Base-by-base conservation (phyloP, 2,329 filamentous ascomycete genomes). In the Colletotrichum cordylinicola region DNA sequence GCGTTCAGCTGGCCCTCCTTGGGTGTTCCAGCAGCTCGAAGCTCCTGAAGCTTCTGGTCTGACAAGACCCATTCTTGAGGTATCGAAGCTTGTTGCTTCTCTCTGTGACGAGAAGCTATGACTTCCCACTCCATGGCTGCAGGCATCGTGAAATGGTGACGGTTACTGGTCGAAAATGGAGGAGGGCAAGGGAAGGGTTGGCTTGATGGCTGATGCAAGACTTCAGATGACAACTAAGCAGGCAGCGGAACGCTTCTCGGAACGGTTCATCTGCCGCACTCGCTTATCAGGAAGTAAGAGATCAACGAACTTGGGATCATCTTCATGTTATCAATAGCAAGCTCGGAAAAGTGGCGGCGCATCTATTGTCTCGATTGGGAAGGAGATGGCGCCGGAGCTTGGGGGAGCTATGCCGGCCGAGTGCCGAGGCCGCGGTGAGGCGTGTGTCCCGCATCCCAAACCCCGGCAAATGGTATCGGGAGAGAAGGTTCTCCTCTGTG, bases 1-100 rank as follows among this genome's bases (percentile, higher is more conserved):
- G 39, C 21, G n/a, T 75, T 61, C 2, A 79, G 31, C 8, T 67
- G 74, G 5, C 78, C 78, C 33, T 78, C 71, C 10, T 68, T 16
- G 13, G 61, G 16, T 9, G 67, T 77, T 16, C 76, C 77, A 3
- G 39, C 29, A 21, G 69, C 78, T 10, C 35, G 39, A 24, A 79
- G 69, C 4, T 66, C 29, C 9, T 24, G 15, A 13, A 78, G 55
- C n/a, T 62, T 37, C 6, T 61, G 67, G 9, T 72, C 35, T 4
- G 74, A n/a, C 12, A 78, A 18, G 2, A 55, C 31, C 78, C 77
- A 79, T 24, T 55, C 76, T 18, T 48, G 58, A 4, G 78, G 77
- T 39, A 79, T 79, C 15, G 58, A 24, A 35, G 72, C 55, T 12
- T 48, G 68, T 33, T 77, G 77, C 39, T 73, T 58, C 7, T 31